Conservation (phyloP, 1,284 basidiomycete genomes). For the Marasmius tenuissimus region DNA sequence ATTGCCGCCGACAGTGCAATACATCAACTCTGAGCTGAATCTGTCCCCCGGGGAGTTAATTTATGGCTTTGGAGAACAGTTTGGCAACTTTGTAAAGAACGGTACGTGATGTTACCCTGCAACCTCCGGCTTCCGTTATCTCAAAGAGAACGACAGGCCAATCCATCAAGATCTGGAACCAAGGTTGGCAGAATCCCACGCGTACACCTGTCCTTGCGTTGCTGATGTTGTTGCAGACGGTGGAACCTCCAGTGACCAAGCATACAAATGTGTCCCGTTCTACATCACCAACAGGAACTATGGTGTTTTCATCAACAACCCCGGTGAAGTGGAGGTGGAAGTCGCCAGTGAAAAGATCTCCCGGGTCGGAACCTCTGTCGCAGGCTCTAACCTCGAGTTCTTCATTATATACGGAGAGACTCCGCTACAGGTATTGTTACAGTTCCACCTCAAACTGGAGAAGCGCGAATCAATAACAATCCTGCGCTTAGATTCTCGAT, state of each 20-base stretch:
- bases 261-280: constrained; percentile 76
- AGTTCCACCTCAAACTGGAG: not conserved
- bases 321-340: constrained; percentile 77
- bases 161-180: constrained; percentile 68
- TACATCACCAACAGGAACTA: constrained; percentile 71
- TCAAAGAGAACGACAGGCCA: constrained; percentile 40
- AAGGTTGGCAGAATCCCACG: constrained; percentile 23
- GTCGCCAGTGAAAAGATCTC: constrained; percentile 65
- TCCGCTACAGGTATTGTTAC: constrained; percentile 51
- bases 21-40: constrained; percentile 68
- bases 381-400: constrained; percentile 63
- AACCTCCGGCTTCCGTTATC: not conserved
- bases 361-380: constrained; percentile 67
- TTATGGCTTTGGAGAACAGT: constrained; percentile 74
- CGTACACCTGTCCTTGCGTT: not conserved
- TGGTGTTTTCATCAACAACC: constrained; percentile 75
- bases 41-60: constrained; percentile 70
- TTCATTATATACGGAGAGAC: constrained; percentile 69
- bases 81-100: constrained; percentile 75
- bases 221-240: constrained; percentile 39
- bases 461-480: not conserved
- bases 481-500: constrained; percentile 49
- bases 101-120: constrained; percentile 36
- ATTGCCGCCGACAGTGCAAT: constrained; percentile 49
- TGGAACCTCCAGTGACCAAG: constrained; percentile 70